A percentile compares a stretch with the other conserved stretches of the same genome.
Conservation (phyloP, 2,329 filamentous ascomycete species). For the Fusarium sp. region DNA sequence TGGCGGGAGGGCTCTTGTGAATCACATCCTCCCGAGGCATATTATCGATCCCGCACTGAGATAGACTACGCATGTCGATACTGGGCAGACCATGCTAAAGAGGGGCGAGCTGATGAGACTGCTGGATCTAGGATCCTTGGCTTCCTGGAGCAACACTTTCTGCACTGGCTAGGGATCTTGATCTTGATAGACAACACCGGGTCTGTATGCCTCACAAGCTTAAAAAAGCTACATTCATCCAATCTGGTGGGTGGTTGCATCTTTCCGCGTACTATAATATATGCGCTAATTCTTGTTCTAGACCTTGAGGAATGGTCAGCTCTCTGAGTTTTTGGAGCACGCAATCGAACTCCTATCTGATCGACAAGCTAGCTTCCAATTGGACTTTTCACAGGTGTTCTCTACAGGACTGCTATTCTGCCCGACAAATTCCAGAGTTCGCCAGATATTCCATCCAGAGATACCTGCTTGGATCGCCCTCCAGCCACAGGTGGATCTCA, state of each 20-base stretch:
- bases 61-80: not conserved
- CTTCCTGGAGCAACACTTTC: too few relatives aligned
- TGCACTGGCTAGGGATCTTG: too few relatives aligned
- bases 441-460: not conserved
- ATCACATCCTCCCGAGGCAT: not conserved
- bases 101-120: not conserved
- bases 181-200: too few relatives aligned
- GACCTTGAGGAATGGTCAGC: too few relatives aligned
- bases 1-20: constrained; percentile 42
- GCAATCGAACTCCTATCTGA: not conserved
- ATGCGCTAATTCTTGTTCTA: too few relatives aligned
- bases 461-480: not conserved
- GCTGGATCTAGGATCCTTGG: too few relatives aligned
- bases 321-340: not conserved
- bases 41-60: too few relatives aligned
- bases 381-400: not conserved
- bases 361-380: not conserved
- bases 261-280: too few relatives aligned
- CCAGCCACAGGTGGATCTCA: not conserved
- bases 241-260: not conserved
- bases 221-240: too few relatives aligned
- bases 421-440: not conserved
- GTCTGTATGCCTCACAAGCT: too few relatives aligned
- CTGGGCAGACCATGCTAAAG: not conserved
- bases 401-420: not conserved